Conservation (phyloP, 305 asterid genomes). For the Plantago coronopus region DNA sequence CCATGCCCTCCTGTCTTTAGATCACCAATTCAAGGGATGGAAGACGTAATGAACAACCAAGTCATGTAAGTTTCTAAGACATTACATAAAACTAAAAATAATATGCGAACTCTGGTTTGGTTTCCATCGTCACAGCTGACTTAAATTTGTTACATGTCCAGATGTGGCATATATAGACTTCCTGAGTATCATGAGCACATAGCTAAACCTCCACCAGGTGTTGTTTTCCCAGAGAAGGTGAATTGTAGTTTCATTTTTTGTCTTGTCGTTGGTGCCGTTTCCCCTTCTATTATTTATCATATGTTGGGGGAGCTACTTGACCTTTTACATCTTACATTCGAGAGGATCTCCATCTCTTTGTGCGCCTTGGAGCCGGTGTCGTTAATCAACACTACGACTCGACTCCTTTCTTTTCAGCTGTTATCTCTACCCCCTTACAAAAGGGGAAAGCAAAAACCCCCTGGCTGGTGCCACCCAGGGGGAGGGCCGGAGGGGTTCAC, state of each 20-base stretch:
- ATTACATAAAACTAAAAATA: conserved; percentile 12
- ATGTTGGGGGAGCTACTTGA: neutral
- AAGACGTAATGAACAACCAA: conserved; percentile 84
- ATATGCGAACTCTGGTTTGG: neutral
- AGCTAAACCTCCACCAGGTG: conserved; percentile 84
- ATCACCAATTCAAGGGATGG: conserved; percentile 87
- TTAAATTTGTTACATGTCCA: conserved; percentile 27
- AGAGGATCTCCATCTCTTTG: too few species aligned
- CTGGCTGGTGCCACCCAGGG: too few species aligned
- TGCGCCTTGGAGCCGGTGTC: too few species aligned
- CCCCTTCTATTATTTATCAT: too few species aligned
- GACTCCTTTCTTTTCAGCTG: neutral
- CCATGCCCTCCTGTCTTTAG: conserved; percentile 92
- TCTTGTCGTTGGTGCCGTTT: conserved; percentile 3
- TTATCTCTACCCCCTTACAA: too few species aligned
- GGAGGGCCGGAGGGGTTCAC: too few species aligned
- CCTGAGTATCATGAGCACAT: conserved; percentile 84
- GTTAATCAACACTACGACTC: too few species aligned
- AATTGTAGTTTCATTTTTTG: conserved; percentile 5
- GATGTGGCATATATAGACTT: conserved; percentile 87
- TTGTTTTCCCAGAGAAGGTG: conserved; percentile 73
- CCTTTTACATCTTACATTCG: too few species aligned
- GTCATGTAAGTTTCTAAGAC: conserved; percentile 63
- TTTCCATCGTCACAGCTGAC: neutral
- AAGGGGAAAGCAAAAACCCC: too few species aligned